Evolutionary conservation across 306 rosid genomes (phyloP).

Genomic region (Adenanthera pavonina): DNA sequence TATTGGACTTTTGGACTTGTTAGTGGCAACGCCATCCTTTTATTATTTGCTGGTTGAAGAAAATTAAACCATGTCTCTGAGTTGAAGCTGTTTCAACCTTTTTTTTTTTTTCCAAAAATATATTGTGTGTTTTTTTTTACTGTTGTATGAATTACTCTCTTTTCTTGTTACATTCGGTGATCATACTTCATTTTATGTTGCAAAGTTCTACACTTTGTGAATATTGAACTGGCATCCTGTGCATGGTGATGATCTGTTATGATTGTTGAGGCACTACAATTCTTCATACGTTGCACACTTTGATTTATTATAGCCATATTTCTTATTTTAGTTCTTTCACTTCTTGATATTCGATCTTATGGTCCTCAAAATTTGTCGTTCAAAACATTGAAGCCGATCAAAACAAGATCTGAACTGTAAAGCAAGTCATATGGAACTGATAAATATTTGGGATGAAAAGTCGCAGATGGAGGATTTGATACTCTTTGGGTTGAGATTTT

Average conservation of each 20-base stretch:
- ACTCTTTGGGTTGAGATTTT: not conserved
- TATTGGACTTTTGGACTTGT: conserved; percentile 11
- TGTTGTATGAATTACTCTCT: not conserved
- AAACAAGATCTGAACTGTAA: not conserved
- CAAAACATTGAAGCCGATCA: not conserved
- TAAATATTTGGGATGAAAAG: not conserved
- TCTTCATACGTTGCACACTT: not conserved
- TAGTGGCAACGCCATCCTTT: conserved; percentile 11
- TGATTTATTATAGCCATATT: not conserved
- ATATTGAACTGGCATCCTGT: conserved; percentile 28
- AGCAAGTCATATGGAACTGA: not conserved
- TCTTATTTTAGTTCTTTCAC: not conserved
- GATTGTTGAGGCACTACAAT: conserved; percentile 15
- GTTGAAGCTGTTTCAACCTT: conserved; percentile 9
- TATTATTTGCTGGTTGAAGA: conserved; percentile 6
- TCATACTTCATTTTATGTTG: not conserved
- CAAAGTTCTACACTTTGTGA: conserved; percentile 22
- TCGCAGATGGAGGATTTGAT: not conserved
- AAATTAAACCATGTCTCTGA: conserved; percentile 10
- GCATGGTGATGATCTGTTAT: conserved; percentile 33
- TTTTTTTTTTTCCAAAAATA: not conserved
- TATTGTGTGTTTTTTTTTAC: conserved; percentile 8
- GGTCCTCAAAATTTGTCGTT: not conserved
- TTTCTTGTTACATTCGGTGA: not conserved
- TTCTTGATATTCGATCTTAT: not conserved